A percentile compares a stretch with the other conserved stretches of the same genome.
Evolutionary conservation across 257 asterid species (phyloP).

Genomic region (Solanum paucissectum): DNA sequence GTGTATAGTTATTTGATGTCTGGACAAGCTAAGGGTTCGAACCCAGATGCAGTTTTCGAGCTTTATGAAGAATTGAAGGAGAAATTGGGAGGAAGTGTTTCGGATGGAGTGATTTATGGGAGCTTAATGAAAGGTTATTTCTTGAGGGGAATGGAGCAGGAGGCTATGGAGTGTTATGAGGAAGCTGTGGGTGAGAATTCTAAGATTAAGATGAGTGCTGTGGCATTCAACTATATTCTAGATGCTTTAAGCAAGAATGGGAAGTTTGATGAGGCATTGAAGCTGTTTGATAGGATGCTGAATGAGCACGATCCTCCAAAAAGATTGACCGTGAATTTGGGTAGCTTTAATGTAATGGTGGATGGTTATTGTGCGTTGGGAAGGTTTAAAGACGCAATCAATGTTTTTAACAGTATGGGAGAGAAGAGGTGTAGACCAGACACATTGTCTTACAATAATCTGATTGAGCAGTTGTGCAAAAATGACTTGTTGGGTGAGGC

Average conservation of each 20-base stretch:
- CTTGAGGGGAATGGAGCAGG: conserved; percentile 75
- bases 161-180: conserved; percentile 65
- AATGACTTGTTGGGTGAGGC: conserved; percentile 58
- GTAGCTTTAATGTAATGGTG: conserved; percentile 75
- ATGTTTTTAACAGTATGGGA: conserved; percentile 65
- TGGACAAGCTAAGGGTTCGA: conserved; percentile 47
- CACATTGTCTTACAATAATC: conserved; percentile 60
- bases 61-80: conserved; percentile 76
- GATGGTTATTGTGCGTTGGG: conserved; percentile 68
- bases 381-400: conserved; percentile 59
- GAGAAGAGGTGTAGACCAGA: conserved; percentile 72
- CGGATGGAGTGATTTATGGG: conserved; percentile 74
- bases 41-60: conserved; percentile 52
- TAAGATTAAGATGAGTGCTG: conserved; percentile 45
- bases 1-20: conserved; percentile 67
- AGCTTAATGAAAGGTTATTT: conserved; percentile 84
- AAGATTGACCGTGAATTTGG: conserved; percentile 64
- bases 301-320: conserved; percentile 71
- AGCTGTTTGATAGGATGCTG: conserved; percentile 69
- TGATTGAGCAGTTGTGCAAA: conserved; percentile 75
- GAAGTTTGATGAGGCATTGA: conserved; percentile 73
- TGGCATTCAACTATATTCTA: conserved; percentile 61
- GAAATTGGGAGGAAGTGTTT: conserved; percentile 45
- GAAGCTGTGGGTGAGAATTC: conserved; percentile 51
- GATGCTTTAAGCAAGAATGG: conserved; percentile 82